Evolutionary conservation across 2,329 filamentous ascomycete species (phyloP).

Genomic region (Aschersonia sp.): DNA sequence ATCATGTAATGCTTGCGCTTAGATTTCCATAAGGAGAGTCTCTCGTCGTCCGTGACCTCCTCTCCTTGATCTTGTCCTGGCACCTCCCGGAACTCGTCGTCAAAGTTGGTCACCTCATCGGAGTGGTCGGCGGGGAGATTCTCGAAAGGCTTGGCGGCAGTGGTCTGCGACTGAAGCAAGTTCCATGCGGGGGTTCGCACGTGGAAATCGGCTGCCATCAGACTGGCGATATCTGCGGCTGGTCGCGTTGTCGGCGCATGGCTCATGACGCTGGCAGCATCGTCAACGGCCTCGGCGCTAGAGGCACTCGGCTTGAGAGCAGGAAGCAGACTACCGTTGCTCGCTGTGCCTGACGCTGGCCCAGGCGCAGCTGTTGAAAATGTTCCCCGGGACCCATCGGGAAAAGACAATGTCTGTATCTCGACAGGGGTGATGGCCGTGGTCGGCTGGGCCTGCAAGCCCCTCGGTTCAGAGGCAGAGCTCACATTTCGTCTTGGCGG

Average conservation of each 20-base stretch:
- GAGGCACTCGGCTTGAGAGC: constrained; percentile 14
- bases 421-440: constrained; percentile 75
- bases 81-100: constrained; percentile 64
- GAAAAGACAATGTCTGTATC: constrained; percentile 61
- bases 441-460: constrained; percentile 52
- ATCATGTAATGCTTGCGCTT: constrained; percentile 98
- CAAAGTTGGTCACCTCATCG: constrained; percentile 51
- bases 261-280: constrained; percentile 52
- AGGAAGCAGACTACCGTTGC: constrained; percentile 26
- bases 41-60: constrained; percentile 34
- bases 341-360: constrained; percentile 20
- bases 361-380: constrained; percentile 30
- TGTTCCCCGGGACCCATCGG: constrained; percentile 52
- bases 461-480: constrained; percentile 20
- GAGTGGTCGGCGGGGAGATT: constrained; percentile 26
- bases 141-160: constrained; percentile 47
- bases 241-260: constrained; percentile 47
- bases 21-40: constrained; percentile 67
- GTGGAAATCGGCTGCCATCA: constrained; percentile 58
- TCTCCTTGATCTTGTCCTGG: constrained; percentile 33
- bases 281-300: constrained; percentile 35
- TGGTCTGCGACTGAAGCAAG: constrained; percentile 47
- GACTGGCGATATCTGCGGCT: constrained; percentile 63
- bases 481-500: constrained; percentile 33
- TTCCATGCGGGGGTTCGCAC: constrained; percentile 55